Evolutionary conservation across 2,329 filamentous ascomycete species (phyloP), one percentile per base, ranked within the genome.

Genomic region (Salinomyces thailandicus): DNA sequence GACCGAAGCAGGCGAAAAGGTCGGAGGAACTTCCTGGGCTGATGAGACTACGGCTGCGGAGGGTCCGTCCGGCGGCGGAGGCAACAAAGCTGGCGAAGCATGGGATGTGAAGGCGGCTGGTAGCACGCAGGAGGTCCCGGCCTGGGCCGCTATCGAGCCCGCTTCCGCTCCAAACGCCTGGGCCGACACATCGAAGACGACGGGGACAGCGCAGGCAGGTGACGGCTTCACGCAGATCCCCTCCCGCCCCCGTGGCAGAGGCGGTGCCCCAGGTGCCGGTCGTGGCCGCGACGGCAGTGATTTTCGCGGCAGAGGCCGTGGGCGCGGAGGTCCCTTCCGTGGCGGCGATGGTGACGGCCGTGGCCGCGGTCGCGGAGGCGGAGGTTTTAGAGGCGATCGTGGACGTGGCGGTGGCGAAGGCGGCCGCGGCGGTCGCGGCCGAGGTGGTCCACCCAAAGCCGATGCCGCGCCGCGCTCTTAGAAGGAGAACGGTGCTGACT

Each of bases 221-320:
- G 81, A 85, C 52, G 81, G 81, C 16, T 86, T 85, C 68, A 77
- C 80, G 41, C 75, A 80, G 52, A 81, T 85, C 3, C 42, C 51
- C 15, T 47, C 51, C 33, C 51, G 52, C 43, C 39, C 42, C 31
- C 45, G 47, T 30, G 44, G 51, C 5, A 53, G 52, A n/a, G 50
- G 44, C 35, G 41, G 47, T 29, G 45, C 50, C 18, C 44, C 48
- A 14, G 47, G 51, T 22, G 41, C 44, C 36, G 35, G 50, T 33
- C 53, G 47, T 13, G 31, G 36, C 50, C 48, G 62, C 43, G 55
- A 57, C 15, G 50, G 51, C 40, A 62, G 54, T 15, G 50, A 53
- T 33, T 55, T 59, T 22, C 54, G 52, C 37, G 69, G 68, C 42
- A 66, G 71, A 37, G 67, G 70, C 14, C 49, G 57, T 44, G 55